Base-by-base conservation (phyloP, 2,329 filamentous ascomycete species). In the Cercospora zeina region DNA sequence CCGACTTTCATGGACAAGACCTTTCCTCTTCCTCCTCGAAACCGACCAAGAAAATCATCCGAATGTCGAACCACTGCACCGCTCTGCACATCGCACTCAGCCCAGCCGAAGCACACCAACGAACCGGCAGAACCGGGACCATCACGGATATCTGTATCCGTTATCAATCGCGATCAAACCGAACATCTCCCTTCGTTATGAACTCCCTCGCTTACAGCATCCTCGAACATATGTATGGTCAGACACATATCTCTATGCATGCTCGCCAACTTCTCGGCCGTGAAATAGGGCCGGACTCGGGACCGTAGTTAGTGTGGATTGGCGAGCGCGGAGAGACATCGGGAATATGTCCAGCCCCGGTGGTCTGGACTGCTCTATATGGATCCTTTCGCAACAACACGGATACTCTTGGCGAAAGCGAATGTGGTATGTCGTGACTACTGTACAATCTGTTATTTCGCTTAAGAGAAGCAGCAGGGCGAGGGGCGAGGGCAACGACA, bases 301-400 rank as follows among this genome's bases (percentile, higher is more conserved):
- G n/a, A 45, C 19, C 39, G 39, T 10, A 6, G 19, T 45, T 10
- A 6, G 19, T 45, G 39, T 45, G 19, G 39, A 45, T 10, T 21
- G 19, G 19, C 39, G 39, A 45, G 39, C 4, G 39, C 39, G 39
- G 39, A 45, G 1, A 21, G 39, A 45, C 21, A 11, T 45, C 39
- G 39, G 39, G 16, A 21, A 24, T 45, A 45, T 19, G 9, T 45
- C 19, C 39, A 45, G 39, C 16, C 39, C 39, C 21, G 39, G 39
- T 21, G 39, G 39, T 45, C 39, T 45, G 39, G 39, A 45, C 39
- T 45, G 39, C 39, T 45, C 39, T 45, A 45, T 45, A 45, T 27
- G 39, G 19, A 45, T 45, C 39, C 39, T 45, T 45, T 11, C 9
- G 21, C 16, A 16, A 45, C 21, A 16, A 21, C 39, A 45, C 13